Base-by-base conservation (phyloP, 371 early-diverging fungal species). In the Umbelopsis sp. region DNA sequence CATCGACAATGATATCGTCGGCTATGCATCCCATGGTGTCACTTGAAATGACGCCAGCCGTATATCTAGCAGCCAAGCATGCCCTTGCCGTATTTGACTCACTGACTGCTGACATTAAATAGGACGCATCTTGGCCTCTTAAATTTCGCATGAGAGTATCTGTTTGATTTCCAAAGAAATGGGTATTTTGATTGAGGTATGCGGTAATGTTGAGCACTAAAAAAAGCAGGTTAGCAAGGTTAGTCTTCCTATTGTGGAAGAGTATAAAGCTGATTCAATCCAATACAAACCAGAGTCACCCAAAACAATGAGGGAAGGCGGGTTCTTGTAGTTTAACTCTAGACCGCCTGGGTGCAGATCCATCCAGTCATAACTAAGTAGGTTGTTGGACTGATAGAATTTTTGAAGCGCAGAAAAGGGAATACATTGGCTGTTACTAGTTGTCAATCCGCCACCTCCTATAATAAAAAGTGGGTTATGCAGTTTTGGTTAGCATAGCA, bases 11-110 rank as follows among this genome's bases (percentile, higher is more conserved):
- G 37, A 78, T 72, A 4, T 74, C 63, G 18, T 71, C 71, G 16
- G 76, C 80, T 29, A 75, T 66, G 70, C 86, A 86, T 0, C 69
- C 69, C 84, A 65, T 66, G 11, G 66, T 45, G 14, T 70, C 57
- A 37, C 45, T 41, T 14, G 65, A 37, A 41, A 70, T 45, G 44
- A 70, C 70, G 11, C 70, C 70, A 10, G 53, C 70, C 1, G 52
- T 12, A 44, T 65, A 70, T 20, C 65, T 22, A 7, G 51, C 66
- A 7, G 25, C 3, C 2, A 70, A 29, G 44, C 71, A 70, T 9
- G 24, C 45, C 4, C 8, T 52, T 37, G 67, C 67, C 6, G 18
- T 29, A 12, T 38, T 44, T 6, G 53, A 29, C 10, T 67, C 67
- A 1, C 35, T 8, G 7, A 52, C 25, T 7, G 44, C 35, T 41